phyloP scores from a whole-genome alignment of 345 rosid genomes.

The Bruguiera parviflora region DNA sequence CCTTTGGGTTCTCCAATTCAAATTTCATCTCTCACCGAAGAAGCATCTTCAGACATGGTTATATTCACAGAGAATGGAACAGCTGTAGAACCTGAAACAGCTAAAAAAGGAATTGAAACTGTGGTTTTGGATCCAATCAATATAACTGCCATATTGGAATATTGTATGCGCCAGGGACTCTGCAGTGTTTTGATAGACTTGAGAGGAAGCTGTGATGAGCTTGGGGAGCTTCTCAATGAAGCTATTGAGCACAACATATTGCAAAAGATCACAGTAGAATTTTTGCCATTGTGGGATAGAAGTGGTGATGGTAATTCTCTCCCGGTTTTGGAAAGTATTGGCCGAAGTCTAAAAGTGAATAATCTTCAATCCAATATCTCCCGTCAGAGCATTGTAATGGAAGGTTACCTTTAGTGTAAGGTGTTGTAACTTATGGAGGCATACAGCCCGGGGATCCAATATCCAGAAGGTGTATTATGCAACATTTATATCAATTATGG shows the following conservation, averaged over 20 bases:
- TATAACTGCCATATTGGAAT: slow-evolving; percentile 47
- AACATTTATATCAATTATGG: too few relatives aligned
- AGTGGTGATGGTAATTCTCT: slow-evolving; percentile 16
- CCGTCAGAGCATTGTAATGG: slow-evolving; percentile 46
- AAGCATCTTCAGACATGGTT: slow-evolving; percentile 35
- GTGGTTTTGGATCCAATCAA: slow-evolving; percentile 42
- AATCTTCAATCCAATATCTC: slow-evolving; percentile 41
- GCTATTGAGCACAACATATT: slow-evolving; percentile 44
- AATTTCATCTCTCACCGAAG: slow-evolving; percentile 27
- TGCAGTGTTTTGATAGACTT: slow-evolving; percentile 64
- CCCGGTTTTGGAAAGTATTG: slow-evolving; percentile 27
- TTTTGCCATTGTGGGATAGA: slow-evolving; percentile 56
- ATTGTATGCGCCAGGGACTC: slow-evolving; percentile 48
- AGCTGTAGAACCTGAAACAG: slow-evolving; percentile 27
- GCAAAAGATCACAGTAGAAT: slow-evolving; percentile 57
- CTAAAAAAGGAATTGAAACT: slow-evolving; percentile 37
- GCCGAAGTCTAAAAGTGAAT: slow-evolving; percentile 38
- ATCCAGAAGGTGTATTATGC: too few relatives aligned
- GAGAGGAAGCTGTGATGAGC: slow-evolving; percentile 45
- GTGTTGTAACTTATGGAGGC: neutral
- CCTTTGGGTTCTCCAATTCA: slow-evolving; percentile 20
- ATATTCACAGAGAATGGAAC: slow-evolving; percentile 37
- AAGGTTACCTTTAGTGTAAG: slow-evolving; percentile 44
- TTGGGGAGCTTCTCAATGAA: slow-evolving; percentile 50
- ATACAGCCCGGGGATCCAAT: neutral